A percentile compares a stretch with the other conserved stretches of the same genome.
phyloP scores from a whole-genome alignment of 1,284 basidiomycete species.

The Melampsora abietis-canadensis region DNA sequence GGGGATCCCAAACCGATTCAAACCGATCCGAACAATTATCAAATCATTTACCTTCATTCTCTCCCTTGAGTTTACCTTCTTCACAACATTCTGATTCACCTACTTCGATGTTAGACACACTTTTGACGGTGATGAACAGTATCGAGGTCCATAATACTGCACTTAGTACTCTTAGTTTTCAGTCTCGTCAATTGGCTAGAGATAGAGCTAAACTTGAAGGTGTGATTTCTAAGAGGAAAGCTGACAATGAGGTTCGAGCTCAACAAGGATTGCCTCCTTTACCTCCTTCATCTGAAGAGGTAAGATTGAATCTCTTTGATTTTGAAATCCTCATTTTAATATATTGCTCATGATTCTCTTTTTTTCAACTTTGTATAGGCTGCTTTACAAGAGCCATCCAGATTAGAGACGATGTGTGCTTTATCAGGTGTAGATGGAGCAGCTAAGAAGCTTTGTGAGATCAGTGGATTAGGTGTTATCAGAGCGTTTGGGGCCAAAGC shows the following conservation, averaged over 20 bases:
- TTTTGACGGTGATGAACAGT: slow-evolving; percentile 78
- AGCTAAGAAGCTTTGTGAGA: slow-evolving; percentile 53
- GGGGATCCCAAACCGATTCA: slow-evolving; percentile 31
- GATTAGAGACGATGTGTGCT: slow-evolving; percentile 74
- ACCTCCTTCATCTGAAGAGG: slow-evolving; percentile 69
- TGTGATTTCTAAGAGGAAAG: slow-evolving; percentile 75
- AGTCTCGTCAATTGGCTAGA: slow-evolving; percentile 82
- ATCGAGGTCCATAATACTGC: slow-evolving; percentile 83
- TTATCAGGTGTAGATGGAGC: slow-evolving; percentile 54
- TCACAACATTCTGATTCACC: slow-evolving; percentile 49
- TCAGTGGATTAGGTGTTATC: slow-evolving; percentile 48
- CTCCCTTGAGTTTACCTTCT: slow-evolving; percentile 47
- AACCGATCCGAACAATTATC: slow-evolving; percentile 54
- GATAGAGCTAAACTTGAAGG: slow-evolving; percentile 78
- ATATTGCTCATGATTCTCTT: not conserved
- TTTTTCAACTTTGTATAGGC: slow-evolving; percentile 50
- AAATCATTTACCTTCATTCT: slow-evolving; percentile 48
- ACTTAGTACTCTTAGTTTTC: slow-evolving; percentile 88
- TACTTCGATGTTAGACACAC: slow-evolving; percentile 50
- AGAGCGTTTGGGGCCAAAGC: slow-evolving; percentile 40
- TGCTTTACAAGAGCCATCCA: slow-evolving; percentile 77
- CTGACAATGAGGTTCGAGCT: slow-evolving; percentile 79
- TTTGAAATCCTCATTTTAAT: slow-evolving; percentile 49
- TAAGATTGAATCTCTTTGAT: slow-evolving; percentile 50
- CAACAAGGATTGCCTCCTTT: slow-evolving; percentile 80